Base-by-base conservation (phyloP, 768 basidiomycete species). In the Russula olivacea region DNA sequence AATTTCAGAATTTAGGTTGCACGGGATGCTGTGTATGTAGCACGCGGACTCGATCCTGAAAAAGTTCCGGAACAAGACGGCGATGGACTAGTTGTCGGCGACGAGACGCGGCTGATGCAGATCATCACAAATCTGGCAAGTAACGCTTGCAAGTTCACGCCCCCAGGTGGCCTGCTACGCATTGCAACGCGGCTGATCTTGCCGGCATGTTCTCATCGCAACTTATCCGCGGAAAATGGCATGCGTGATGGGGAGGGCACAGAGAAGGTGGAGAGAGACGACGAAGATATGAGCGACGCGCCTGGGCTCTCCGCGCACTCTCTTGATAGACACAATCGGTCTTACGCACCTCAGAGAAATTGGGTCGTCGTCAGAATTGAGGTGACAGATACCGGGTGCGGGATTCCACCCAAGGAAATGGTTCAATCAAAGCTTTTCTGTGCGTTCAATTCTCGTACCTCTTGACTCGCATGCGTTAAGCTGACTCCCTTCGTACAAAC, bases 91-190 rank as follows among this genome's bases (percentile, higher is more conserved):
- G 91, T 95, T 43, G 83, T 89, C 15, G 91, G 92, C 28, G 91
- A 95, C 71, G 91, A 93, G 69, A 86, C 87, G 51, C 82, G 92
- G 15, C 71, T 93, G 55, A 80, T 90, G 68, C 90, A 92, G 73
- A 84, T 91, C 57, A 80, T 88, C 72, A 92, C 88, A 53, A 93
- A 94, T 72, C 83, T 95, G 51, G 86, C 90, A 6, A 90, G 87
- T 67, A 91, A 91, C 67, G 89, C 88, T 6, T 88, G 87, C 73
- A 91, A 90, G 72, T 91, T 90, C 67, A 91, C 89, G 1, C 83
- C 84, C 2, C 69, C 81, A 0, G 89, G 88, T 11, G 88, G 89
- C 1, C 81, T 79, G 64, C 76, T 93, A 36, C 79, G 77, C 2
- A 84, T 93, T 55, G 79, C 79, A 36, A 93, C 91, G 5, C 81